Percentiles rank a stretch among this genome's conserved stretches.
phyloP scores from a whole-genome alignment of 306 rosid species.

The Cicer arietinum region DNA sequence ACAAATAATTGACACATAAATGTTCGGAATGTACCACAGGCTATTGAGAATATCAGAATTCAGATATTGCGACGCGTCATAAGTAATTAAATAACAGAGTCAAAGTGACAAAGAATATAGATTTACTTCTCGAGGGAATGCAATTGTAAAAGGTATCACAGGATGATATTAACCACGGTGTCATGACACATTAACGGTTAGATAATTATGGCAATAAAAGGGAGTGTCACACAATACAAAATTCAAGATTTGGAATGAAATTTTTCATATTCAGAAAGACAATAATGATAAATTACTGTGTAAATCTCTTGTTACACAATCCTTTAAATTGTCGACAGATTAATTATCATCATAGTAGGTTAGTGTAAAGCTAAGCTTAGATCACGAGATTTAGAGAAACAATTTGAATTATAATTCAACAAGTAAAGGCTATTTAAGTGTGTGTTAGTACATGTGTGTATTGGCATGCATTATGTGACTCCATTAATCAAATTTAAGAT shows the following conservation, averaged over 20 bases:
- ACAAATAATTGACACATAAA: neutral
- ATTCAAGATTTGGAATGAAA: neutral
- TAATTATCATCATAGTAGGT: too few relatives aligned
- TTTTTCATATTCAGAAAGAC: slow-evolving; percentile 2
- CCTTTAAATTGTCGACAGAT: neutral
- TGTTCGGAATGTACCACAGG: neutral
- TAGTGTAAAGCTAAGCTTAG: too few relatives aligned
- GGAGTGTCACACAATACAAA: too few relatives aligned
- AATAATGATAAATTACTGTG: neutral
- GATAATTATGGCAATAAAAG: neutral
- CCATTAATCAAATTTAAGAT: too few relatives aligned
- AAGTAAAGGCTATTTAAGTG: too few relatives aligned
- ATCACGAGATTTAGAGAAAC: too few relatives aligned
- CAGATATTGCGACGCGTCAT: neutral
- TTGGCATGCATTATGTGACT: too few relatives aligned
- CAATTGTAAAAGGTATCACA: neutral
- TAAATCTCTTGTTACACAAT: neutral
- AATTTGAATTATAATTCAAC: too few relatives aligned
- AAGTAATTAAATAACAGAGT: neutral
- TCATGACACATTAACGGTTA: neutral
- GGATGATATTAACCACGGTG: neutral
- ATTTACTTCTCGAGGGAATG: too few relatives aligned
- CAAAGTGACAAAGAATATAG: neutral
- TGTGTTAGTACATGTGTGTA: too few relatives aligned
- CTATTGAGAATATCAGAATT: neutral